Percentiles rank a stretch among this genome's conserved stretches.
Evolutionary conservation across 352 stramenopile species (phyloP).

Genomic region (Phytophthora cryptogea): DNA sequence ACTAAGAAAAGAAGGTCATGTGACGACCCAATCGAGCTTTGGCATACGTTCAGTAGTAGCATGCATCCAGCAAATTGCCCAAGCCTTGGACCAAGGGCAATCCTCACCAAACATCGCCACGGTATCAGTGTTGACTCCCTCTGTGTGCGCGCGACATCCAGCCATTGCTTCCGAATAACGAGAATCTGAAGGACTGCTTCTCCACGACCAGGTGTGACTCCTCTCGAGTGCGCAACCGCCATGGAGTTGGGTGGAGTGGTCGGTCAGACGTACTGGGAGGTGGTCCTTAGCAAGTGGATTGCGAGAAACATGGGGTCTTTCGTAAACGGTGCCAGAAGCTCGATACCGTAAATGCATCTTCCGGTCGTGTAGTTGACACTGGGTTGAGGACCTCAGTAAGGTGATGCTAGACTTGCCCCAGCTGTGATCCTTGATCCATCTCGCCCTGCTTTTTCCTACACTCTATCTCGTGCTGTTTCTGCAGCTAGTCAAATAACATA

Average conservation of each 20-base stretch:
- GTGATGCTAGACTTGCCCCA: neutral
- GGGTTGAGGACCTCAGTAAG: neutral
- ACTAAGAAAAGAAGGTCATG: no score
- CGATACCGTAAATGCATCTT: no score
- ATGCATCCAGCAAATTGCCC: no score
- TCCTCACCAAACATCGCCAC: neutral
- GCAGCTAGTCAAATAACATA: neutral
- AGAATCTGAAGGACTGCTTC: slow-evolving; percentile 8
- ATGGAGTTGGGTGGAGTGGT: slow-evolving; percentile 2
- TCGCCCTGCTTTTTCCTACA: neutral
- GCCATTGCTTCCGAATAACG: neutral
- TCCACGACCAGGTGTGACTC: slow-evolving; percentile 5
- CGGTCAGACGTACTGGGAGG: neutral
- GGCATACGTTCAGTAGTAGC: no score
- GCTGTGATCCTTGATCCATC: slow-evolving; percentile 2
- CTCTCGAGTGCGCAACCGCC: slow-evolving; percentile 1
- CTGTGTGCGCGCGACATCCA: neutral
- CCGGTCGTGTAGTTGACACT: no score
- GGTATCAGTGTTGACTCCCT: neutral
- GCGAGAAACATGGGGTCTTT: no score
- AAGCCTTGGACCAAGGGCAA: neutral
- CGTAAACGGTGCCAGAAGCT: no score
- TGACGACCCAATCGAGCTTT: no score
- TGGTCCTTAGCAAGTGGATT: neutral
- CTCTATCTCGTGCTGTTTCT: neutral